A percentile compares a stretch with the other conserved stretches of the same genome.
Evolutionary conservation across 2,329 filamentous ascomycete genomes (phyloP).

Genomic region (Tolypocladium tropicale): DNA sequence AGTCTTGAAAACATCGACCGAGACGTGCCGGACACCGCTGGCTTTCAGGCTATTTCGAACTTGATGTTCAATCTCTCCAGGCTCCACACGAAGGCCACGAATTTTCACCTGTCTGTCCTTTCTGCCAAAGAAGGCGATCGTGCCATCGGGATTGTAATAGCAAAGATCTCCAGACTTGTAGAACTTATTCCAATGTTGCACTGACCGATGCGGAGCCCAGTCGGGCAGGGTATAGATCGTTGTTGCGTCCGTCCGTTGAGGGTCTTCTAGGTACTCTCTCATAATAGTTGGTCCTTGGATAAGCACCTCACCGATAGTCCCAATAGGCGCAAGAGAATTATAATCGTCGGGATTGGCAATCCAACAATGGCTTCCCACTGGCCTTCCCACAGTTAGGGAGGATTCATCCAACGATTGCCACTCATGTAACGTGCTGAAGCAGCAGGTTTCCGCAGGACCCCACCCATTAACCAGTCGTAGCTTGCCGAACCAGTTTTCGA

Average conservation of each 20-base stretch:
- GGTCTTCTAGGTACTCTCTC: conserved; percentile 4
- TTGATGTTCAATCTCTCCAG: conserved; percentile 7
- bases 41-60: neutral
- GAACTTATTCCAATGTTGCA: neutral
- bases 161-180: conserved; percentile 11
- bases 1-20: neutral
- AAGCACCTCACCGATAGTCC: conserved; percentile 4
- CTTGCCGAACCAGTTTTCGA: conserved; percentile 4
- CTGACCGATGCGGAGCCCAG: neutral
- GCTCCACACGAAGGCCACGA: conserved; percentile 9
- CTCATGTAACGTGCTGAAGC: conserved; percentile 1
- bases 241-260: neutral
- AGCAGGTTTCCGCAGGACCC: conserved; percentile 5
- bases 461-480: conserved; percentile 6
- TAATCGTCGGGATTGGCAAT: conserved; percentile 1
- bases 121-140: conserved; percentile 5
- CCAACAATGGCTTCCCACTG: conserved; percentile 1
- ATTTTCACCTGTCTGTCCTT: conserved; percentile 8
- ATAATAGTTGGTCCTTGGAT: conserved; percentile 5
- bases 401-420: neutral
- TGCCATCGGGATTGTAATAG: conserved; percentile 6
- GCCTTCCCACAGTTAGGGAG: conserved; percentile 1
- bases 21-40: neutral
- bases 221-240: neutral
- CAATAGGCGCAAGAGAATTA: neutral